These are phyloP conservation scores for Aspergillus niger DNA, from an alignment of 2,329 filamentous ascomycete species.

Conservation along the genomic window DNA sequence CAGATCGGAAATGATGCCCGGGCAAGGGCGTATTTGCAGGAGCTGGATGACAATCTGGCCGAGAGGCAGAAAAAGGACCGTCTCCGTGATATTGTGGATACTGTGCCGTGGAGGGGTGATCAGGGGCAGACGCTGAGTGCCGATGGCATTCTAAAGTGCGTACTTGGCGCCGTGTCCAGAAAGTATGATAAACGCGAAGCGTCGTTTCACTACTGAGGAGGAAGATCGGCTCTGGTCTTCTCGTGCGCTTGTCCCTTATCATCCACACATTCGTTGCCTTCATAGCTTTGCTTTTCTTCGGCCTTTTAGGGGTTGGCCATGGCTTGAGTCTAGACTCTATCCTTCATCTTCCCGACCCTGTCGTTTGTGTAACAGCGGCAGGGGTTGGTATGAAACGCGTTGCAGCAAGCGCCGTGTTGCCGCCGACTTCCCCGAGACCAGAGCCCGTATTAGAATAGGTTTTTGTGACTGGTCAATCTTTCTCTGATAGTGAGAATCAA, in stretches of 20 bases:
- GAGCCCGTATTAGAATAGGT: not conserved
- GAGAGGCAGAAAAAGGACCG: constrained; percentile 48
- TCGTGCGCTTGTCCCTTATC: constrained; percentile 5
- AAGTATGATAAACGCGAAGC: constrained; percentile 56
- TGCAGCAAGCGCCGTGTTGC: constrained; percentile 17
- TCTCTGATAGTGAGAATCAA: not conserved
- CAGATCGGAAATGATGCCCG: constrained; percentile 76
- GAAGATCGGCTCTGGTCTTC: constrained; percentile 4
- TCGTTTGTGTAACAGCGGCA: constrained; percentile 1
- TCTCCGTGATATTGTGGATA: constrained; percentile 88
- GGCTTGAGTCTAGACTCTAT: not conserved
- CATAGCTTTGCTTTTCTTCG: not conserved
- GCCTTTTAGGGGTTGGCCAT: not conserved
- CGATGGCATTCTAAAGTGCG: constrained; percentile 76
- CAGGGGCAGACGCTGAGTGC: constrained; percentile 59
- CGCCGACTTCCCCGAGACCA: not conserved
- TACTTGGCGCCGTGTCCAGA: constrained; percentile 75
- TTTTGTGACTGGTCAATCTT: constrained; percentile 2
- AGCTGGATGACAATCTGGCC: constrained; percentile 73
- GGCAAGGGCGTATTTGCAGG: constrained; percentile 66
- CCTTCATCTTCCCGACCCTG: constrained; percentile 1
- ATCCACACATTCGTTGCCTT: constrained; percentile 5
- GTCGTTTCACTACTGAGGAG: constrained; percentile 16
- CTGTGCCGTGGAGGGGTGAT: constrained; percentile 68
- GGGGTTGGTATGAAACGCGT: constrained; percentile 8